These are phyloP conservation scores for Naganishia sp. DNA, from an alignment of 1,284 basidiomycete genomes.

Conservation along the genomic window DNA sequence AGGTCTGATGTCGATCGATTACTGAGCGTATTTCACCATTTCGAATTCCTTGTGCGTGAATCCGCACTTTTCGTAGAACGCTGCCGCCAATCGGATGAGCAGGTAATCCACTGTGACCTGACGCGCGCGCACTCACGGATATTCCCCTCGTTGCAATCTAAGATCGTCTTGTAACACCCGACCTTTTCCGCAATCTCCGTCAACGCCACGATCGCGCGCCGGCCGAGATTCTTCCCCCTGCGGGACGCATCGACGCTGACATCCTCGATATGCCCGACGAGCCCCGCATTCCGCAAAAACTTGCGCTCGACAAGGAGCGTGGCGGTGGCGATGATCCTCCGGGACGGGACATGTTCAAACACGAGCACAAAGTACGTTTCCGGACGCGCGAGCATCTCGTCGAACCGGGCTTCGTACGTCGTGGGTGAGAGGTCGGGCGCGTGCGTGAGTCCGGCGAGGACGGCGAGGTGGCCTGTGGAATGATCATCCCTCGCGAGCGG, in stretches of 20 bases:
- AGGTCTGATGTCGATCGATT: neutral
- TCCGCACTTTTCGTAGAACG: constrained; percentile 96
- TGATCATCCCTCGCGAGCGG: constrained; percentile 86
- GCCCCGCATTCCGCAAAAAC: constrained; percentile 77
- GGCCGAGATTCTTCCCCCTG: constrained; percentile 80
- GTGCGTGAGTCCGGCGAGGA: constrained; percentile 76
- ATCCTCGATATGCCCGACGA: constrained; percentile 94
- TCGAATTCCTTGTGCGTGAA: constrained; percentile 83
- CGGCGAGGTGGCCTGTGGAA: constrained; percentile 74
- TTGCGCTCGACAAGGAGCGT: constrained; percentile 88
- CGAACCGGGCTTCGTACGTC: constrained; percentile 70
- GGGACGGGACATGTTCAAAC: constrained; percentile 71
- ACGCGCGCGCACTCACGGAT: constrained; percentile 67
- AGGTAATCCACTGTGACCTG: neutral
- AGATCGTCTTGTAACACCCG: constrained; percentile 92
- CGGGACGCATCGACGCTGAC: constrained; percentile 85
- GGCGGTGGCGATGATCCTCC: constrained; percentile 81
- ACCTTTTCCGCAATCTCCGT: constrained; percentile 72
- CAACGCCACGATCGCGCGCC: constrained; percentile 81
- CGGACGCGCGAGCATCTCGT: constrained; percentile 53
- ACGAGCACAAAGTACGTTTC: constrained; percentile 82
- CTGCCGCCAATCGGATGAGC: constrained; percentile 55
- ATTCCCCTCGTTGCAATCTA: constrained; percentile 90
- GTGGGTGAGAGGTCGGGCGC: constrained; percentile 73
- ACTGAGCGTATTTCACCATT: constrained; percentile 62